Conservation (phyloP, 257 asterid genomes). For the Jacaranda copaia region DNA sequence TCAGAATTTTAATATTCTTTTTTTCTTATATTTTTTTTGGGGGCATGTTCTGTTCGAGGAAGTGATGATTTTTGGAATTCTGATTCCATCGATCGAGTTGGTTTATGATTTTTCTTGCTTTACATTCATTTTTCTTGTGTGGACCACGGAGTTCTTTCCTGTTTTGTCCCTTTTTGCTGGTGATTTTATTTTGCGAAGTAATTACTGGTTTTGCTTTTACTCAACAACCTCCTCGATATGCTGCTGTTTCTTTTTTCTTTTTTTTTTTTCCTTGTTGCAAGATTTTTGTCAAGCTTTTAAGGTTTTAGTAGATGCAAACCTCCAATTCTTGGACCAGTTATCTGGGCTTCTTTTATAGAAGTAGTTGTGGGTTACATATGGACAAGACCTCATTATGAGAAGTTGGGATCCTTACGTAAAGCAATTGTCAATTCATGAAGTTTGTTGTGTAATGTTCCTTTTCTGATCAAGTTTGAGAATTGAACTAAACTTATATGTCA, state of each 20-base stretch:
- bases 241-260: neutral
- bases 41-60: neutral
- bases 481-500: slow-evolving; percentile 24
- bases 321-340: no score
- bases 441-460: neutral
- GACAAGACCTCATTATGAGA: slow-evolving; percentile 13
- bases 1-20: neutral
- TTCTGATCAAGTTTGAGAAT: neutral
- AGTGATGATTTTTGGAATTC: neutral
- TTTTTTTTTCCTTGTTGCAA: neutral
- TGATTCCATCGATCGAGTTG: neutral
- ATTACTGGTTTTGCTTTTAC: neutral
- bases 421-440: slow-evolving; percentile 13
- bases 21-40: neutral
- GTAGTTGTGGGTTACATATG: slow-evolving; percentile 16
- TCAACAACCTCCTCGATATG: neutral
- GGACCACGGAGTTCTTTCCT: neutral
- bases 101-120: neutral
- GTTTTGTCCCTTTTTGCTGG: neutral
- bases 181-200: neutral
- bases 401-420: slow-evolving; percentile 1
- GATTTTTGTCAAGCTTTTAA: neutral
- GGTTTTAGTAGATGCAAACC: slow-evolving; percentile 2
- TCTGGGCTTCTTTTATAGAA: neutral
- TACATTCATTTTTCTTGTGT: neutral